phyloP scores from a whole-genome alignment of 345 rosid genomes.

The Gossypium sturtianum region DNA sequence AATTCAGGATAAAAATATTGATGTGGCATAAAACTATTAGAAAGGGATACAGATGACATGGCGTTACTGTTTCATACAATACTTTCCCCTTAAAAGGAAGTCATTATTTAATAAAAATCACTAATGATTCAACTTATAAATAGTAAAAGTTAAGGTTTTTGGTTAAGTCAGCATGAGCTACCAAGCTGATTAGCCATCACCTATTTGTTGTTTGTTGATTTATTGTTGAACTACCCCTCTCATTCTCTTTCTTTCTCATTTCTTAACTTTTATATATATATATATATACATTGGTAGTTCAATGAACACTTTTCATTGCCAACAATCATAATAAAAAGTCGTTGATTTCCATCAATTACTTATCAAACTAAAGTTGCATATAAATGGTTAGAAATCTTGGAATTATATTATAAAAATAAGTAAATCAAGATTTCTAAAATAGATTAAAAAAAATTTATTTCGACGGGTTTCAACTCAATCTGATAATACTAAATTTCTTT shows the following conservation, averaged over 20 bases:
- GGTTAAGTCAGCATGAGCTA: background rate
- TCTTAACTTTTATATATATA: background rate
- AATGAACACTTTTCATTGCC: background rate
- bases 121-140: background rate
- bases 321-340: background rate
- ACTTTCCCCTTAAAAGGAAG: no score
- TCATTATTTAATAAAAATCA: background rate
- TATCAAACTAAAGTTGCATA: no score
- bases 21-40: no score
- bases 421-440: no score
- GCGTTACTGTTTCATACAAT: no score
- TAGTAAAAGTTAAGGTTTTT: background rate
- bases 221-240: background rate
- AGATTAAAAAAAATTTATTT: no score
- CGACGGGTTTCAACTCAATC: no score
- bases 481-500: no score
- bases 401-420: no score
- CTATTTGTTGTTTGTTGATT: background rate
- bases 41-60: no score
- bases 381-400: no score
- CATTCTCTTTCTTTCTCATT: background rate
- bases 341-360: background rate
- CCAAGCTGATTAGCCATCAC: background rate
- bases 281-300: background rate
- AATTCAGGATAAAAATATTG: no score